These are phyloP conservation scores for Neurospora tetrasperma DNA, from an alignment of 495 filamentous ascomycete genomes.

Conservation along the genomic window DNA sequence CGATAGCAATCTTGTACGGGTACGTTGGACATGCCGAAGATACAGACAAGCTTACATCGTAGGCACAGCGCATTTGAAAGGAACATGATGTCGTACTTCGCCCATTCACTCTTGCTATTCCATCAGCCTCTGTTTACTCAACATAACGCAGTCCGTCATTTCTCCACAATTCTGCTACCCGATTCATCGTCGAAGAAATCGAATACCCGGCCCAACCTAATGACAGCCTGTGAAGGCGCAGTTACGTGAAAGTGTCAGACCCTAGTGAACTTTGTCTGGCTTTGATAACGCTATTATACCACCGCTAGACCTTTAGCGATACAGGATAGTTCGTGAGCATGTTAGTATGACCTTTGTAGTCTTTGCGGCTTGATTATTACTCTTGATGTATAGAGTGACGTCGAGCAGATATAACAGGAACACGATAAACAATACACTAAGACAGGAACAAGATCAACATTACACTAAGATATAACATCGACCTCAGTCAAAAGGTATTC, in stretches of 20 bases:
- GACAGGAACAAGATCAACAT: not conserved
- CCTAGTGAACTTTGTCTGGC: not conserved
- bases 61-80: not conserved
- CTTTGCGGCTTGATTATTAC: not conserved
- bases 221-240: not conserved
- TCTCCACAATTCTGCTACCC: too few species aligned
- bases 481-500: constrained; percentile 80
- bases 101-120: not conserved
- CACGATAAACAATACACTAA: not conserved
- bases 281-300: not conserved
- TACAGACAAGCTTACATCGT: not conserved
- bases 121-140: not conserved
- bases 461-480: not conserved
- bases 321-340: not conserved
- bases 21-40: not conserved
- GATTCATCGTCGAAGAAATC: too few species aligned
- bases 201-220: not conserved
- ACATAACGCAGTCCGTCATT: not conserved
- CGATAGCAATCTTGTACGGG: not conserved
- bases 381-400: too few species aligned
- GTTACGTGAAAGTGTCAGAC: not conserved
- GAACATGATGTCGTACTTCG: not conserved
- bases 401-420: not conserved
- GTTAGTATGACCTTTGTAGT: not conserved
- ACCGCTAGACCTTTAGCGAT: not conserved